Percentiles rank a stretch among this genome's conserved stretches.
phyloP scores from a whole-genome alignment of 768 basidiomycete species.

The Tulasnella sp. region DNA sequence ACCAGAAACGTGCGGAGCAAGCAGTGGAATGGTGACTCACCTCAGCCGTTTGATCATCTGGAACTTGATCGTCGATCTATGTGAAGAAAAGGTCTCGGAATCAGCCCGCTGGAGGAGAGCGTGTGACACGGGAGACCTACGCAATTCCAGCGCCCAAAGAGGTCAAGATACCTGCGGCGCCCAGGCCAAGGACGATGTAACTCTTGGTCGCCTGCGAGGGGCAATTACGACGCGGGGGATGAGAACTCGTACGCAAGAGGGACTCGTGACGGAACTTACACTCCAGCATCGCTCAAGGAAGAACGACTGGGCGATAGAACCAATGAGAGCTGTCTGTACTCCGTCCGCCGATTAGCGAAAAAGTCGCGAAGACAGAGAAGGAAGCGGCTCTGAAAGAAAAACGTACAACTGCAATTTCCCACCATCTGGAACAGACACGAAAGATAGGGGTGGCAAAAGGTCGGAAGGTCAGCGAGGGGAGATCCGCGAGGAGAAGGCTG shows the following conservation, averaged over 20 bases:
- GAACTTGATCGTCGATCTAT: conserved; percentile 8
- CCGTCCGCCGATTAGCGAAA: background rate
- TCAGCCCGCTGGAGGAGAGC: background rate
- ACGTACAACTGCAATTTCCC: conserved; percentile 22
- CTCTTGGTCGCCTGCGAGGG: conserved; percentile 15
- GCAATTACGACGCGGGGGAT: background rate
- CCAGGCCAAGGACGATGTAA: background rate
- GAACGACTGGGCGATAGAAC: conserved; percentile 5
- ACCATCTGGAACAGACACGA: background rate
- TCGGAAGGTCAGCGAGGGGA: background rate
- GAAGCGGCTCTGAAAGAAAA: too few species aligned
- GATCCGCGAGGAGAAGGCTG: too few species aligned
- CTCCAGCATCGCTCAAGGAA: conserved; percentile 22
- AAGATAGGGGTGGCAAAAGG: background rate
- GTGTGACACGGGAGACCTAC: background rate
- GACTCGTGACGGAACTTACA: too few species aligned
- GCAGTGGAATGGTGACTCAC: background rate
- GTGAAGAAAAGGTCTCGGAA: background rate
- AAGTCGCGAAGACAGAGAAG: too few species aligned
- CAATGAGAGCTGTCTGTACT: conserved; percentile 12
- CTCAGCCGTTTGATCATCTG: background rate
- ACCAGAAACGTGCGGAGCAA: background rate
- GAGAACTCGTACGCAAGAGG: too few species aligned
- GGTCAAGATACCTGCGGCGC: conserved; percentile 1
- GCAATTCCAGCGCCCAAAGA: conserved; percentile 11